Evolutionary conservation across 495 filamentous ascomycete species (phyloP).

Genomic region (Penicillium odoratum): DNA sequence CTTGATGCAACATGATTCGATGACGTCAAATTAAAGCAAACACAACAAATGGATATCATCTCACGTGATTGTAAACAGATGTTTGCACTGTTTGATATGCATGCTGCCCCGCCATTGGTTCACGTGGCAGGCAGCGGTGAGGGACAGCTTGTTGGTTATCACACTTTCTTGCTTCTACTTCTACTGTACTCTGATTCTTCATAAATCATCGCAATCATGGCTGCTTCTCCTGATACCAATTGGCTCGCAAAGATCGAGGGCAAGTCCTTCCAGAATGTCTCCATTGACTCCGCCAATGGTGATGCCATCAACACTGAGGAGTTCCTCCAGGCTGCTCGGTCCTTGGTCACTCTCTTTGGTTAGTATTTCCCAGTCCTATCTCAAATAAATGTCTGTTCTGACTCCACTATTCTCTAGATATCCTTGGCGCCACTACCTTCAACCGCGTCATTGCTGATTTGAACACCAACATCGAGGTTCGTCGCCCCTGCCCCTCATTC

Average conservation of each 20-base stretch:
- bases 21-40: slow-evolving; percentile 32
- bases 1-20: slow-evolving; percentile 20
- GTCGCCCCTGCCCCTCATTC: slow-evolving; percentile 17
- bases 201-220: slow-evolving; percentile 21
- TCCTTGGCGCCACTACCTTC: slow-evolving; percentile 81
- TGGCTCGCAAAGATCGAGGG: slow-evolving; percentile 78
- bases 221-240: slow-evolving; percentile 63
- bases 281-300: slow-evolving; percentile 66
- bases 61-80: background rate
- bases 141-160: slow-evolving; percentile 1
- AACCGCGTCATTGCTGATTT: slow-evolving; percentile 87
- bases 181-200: slow-evolving; percentile 11
- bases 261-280: slow-evolving; percentile 77
- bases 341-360: slow-evolving; percentile 86
- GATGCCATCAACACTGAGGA: slow-evolving; percentile 79
- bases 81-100: background rate
- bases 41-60: background rate
- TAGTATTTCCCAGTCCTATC: slow-evolving; percentile 20
- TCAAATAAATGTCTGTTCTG: slow-evolving; percentile 9
- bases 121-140: slow-evolving; percentile 5
- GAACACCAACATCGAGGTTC: slow-evolving; percentile 86
- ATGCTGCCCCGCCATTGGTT: background rate
- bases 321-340: slow-evolving; percentile 90
- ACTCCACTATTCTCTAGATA: slow-evolving; percentile 52
- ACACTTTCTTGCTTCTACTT: slow-evolving; percentile 12